Evolutionary conservation across 2,329 filamentous ascomycete genomes (phyloP).

Genomic region (Stenocarpella maydis): DNA sequence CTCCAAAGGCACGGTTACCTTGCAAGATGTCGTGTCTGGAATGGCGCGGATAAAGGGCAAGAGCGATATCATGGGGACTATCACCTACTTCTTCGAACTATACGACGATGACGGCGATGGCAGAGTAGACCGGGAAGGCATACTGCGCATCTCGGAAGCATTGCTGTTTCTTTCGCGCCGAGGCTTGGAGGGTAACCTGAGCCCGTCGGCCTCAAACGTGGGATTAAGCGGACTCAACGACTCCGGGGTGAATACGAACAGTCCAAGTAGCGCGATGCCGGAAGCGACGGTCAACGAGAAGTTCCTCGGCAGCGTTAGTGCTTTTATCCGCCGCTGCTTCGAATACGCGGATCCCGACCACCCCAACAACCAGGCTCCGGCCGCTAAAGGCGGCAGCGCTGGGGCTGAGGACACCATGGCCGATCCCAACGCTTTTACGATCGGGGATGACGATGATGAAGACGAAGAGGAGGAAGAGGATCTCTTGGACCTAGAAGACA

Average conservation of each 20-base stretch:
- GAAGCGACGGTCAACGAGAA: constrained; percentile 80
- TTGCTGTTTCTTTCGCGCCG: constrained; percentile 90
- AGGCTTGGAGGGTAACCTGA: constrained; percentile 79
- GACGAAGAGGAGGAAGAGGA: constrained; percentile 60
- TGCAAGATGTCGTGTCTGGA: constrained; percentile 92
- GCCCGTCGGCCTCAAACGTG: constrained; percentile 67
- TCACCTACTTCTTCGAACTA: constrained; percentile 96
- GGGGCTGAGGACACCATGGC: constrained; percentile 44
- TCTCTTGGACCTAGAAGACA: constrained; percentile 65
- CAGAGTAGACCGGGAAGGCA: constrained; percentile 92
- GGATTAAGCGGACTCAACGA: constrained; percentile 57
- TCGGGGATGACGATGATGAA: constrained; percentile 76
- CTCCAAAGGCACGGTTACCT: constrained; percentile 76
- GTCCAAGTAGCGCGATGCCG: constrained; percentile 50
- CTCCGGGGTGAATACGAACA: constrained; percentile 39
- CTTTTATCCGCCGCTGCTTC: constrained; percentile 95
- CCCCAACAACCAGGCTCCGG: constrained; percentile 57
- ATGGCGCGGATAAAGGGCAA: constrained; percentile 92
- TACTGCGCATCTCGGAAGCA: constrained; percentile 92
- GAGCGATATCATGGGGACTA: constrained; percentile 95
- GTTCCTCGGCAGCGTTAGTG: constrained; percentile 91
- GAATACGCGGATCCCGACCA: constrained; percentile 97
- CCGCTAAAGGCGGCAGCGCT: constrained; percentile 36
- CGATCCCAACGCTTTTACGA: constrained; percentile 68
- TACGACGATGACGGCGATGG: constrained; percentile 95